Evolutionary conservation across 805 yeast genomes (phyloP).

Genomic region (Schizosaccharomyces pombe): ASM294v3 CU329670.1:4851001-4851500

Average conservation of each 20-base stretch:
- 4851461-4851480: no score
- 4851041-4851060: slow-evolving; percentile 65
- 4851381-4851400: not conserved
- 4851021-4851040: slow-evolving; percentile 72
- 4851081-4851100: slow-evolving; percentile 60
- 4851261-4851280: not conserved
- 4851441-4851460: no score
- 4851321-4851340: no score
- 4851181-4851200: not conserved
- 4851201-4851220: not conserved
- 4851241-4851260: not conserved
- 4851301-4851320: not conserved
- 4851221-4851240: not conserved
- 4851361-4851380: not conserved
- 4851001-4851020: slow-evolving; percentile 66
- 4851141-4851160: slow-evolving; percentile 44
- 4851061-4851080: slow-evolving; percentile 64
- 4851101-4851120: slow-evolving; percentile 76
- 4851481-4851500: no score
- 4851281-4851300: not conserved
- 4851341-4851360: no score
- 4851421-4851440: no score
- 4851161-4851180: slow-evolving; percentile 53
- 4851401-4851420: no score
- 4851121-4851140: slow-evolving; percentile 55